Base-by-base conservation (phyloP, 768 basidiomycete species). In the Mycena rebaudengoi region DNA sequence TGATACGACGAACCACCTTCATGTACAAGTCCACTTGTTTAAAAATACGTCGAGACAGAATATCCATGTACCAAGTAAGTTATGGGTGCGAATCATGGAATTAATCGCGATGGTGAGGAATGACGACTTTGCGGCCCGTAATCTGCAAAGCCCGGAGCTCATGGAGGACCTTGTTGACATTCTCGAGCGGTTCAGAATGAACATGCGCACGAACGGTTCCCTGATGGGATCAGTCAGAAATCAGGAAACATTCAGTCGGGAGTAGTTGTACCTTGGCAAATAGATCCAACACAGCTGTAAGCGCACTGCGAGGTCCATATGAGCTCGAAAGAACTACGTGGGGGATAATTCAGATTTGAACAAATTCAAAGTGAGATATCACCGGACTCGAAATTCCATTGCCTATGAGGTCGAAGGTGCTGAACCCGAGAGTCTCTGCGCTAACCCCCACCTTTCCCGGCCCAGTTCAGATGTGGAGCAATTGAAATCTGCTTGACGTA, bases 121-220 rank as follows among this genome's bases (percentile, higher is more conserved):
- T 53, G 1, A 62, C 45, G 20, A 62, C 61, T 13, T 56, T 63
- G 4, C 54, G 30, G 1, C 61, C 61, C 29, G 25, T n/a, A 18
- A 62, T 40, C 30, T 62, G 33, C 18, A 41, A 66, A 4, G 65
- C 33, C 12, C 60, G 33, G 14, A 62, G 41, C 45, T 59, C 43
- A 23, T 67, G 62, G 13, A 67, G 37, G 14, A 63, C 56, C 26
- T 53, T 53, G 25, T 67, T 63, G 12, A 59, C 49, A 25, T 59
- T 50, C 30, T 59, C 43, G 3, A 67, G 30, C 37, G 65, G 43
- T 25, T 59, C 62, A 2, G 54, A 41, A 12, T 41, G 18, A 12
- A 59, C 48, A 43, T 29, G 32, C 2, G 32, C 59, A 1, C 44
- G 52, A 29, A 68, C 45, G 6, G 32, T 37, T 16, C 55, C 55